phyloP scores from a whole-genome alignment of 192 early-diverging fungal species.

The Coemansia sp. region DNA sequence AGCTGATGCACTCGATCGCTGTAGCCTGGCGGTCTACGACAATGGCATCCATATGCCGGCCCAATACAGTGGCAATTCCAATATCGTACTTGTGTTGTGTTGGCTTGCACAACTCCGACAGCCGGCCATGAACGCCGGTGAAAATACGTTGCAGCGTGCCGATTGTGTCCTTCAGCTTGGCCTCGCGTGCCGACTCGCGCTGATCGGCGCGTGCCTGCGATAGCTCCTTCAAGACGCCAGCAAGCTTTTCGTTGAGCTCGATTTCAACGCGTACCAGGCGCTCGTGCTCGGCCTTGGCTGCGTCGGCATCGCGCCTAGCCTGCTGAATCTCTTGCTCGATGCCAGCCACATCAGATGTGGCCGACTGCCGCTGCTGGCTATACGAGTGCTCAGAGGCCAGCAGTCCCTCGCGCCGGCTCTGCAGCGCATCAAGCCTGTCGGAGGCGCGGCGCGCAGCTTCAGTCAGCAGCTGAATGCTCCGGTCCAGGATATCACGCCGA shows the following conservation, averaged over 20 bases:
- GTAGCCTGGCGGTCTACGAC: constrained; percentile 92
- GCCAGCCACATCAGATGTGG: constrained; percentile 26
- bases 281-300: constrained; percentile 67
- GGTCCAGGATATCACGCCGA: constrained; percentile 67
- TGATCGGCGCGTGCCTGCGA: constrained; percentile 82
- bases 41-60: constrained; percentile 92
- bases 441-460: constrained; percentile 66
- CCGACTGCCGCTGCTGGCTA: constrained; percentile 45
- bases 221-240: constrained; percentile 74
- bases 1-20: constrained; percentile 95
- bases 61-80: constrained; percentile 86
- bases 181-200: constrained; percentile 82
- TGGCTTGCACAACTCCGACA: constrained; percentile 90
- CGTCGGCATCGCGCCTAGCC: constrained; percentile 62
- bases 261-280: constrained; percentile 64
- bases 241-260: constrained; percentile 87
- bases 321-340: constrained; percentile 57
- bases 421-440: constrained; percentile 61
- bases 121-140: constrained; percentile 86
- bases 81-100: constrained; percentile 91
- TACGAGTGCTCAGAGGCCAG: constrained; percentile 39
- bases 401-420: constrained; percentile 46
- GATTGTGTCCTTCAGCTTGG: constrained; percentile 76
- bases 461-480: constrained; percentile 61
- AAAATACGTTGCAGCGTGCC: constrained; percentile 83